Conservation (phyloP, 2,329 filamentous ascomycete genomes). For the Neonectria magnoliae region DNA sequence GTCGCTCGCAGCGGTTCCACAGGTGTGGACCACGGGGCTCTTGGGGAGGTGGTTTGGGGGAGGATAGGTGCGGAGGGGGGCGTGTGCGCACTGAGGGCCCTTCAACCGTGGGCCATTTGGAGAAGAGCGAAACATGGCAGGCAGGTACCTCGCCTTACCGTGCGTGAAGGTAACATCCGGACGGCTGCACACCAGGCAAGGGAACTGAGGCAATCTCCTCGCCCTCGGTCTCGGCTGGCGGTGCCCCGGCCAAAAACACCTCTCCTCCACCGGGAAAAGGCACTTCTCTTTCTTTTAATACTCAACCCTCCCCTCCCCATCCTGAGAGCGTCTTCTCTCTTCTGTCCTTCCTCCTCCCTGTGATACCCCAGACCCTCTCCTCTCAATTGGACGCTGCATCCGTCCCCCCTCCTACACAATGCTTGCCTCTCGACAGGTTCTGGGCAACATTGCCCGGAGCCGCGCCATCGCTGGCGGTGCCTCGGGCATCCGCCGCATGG, state of each 20-base stretch:
- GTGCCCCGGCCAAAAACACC: slow-evolving; percentile 39
- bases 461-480: slow-evolving; percentile 64
- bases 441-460: slow-evolving; percentile 71
- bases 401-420: slow-evolving; percentile 56
- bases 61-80: background rate
- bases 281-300: slow-evolving; percentile 44
- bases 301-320: slow-evolving; percentile 31
- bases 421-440: slow-evolving; percentile 77
- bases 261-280: slow-evolving; percentile 37
- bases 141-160: slow-evolving; percentile 32
- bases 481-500: slow-evolving; percentile 76
- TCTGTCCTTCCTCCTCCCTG: slow-evolving; percentile 26
- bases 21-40: slow-evolving; percentile 19
- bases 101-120: slow-evolving; percentile 20
- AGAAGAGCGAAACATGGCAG: slow-evolving; percentile 18
- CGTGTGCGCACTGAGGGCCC: background rate
- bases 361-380: slow-evolving; percentile 44
- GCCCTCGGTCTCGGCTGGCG: slow-evolving; percentile 35
- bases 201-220: background rate
- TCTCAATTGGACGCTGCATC: slow-evolving; percentile 35
- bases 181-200: slow-evolving; percentile 23
- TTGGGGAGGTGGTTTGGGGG: slow-evolving; percentile 19
- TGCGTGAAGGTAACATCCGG: slow-evolving; percentile 29
- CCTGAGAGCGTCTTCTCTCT: slow-evolving; percentile 36
- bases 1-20: slow-evolving; percentile 17